Base-by-base conservation (phyloP, 2,329 filamentous ascomycete species). In the Fusarium cyanostomum region DNA sequence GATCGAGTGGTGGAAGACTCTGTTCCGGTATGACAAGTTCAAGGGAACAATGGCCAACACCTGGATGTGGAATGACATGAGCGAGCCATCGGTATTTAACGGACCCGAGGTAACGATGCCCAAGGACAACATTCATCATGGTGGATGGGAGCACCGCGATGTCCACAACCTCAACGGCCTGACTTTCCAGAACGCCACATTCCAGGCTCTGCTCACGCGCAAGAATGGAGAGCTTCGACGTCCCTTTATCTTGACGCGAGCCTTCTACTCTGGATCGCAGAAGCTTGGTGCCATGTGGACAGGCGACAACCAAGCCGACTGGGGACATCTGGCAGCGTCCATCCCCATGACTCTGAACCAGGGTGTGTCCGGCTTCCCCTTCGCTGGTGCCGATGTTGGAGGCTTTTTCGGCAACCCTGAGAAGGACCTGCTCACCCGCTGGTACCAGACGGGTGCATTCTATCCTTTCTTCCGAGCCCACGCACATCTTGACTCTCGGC, bases 41-140 rank as follows among this genome's bases (percentile, higher is more conserved):
- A 92, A 92, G 76, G 94, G 93, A 43, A 92, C 92, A 1, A 84
- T 89, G 69, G 83, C 89, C 64, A 99, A 98, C 76, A 89, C 92
- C 0, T 97, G 92, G 77, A 87, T 99, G 71, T 99, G 95, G 95
- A 99, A 99, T 76, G 95, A 99, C 76, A 99, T 99, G 95, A 98
- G 97, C 74, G 95, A 99, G 80, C 95, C 95, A 1, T 98, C 95
- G 0, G 95, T 99, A 2, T 99, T 99, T 82, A 98, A 98, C 75
- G 95, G 95, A 0, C 95, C 95, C 0, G 95, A 99, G 77, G 96
- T 93, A 4, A 98, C 94, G 6, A 98, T 98, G 94, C 95, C 95
- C 61, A 97, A 97, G 79, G 95, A 99, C 81, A 99, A 99, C 74
- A 78, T 99, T 27, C 95, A 99, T 75, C 81, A 91, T 72, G 94